Conservation (phyloP, 495 filamentous ascomycete genomes). For the Pyronema omphalodes region DNA sequence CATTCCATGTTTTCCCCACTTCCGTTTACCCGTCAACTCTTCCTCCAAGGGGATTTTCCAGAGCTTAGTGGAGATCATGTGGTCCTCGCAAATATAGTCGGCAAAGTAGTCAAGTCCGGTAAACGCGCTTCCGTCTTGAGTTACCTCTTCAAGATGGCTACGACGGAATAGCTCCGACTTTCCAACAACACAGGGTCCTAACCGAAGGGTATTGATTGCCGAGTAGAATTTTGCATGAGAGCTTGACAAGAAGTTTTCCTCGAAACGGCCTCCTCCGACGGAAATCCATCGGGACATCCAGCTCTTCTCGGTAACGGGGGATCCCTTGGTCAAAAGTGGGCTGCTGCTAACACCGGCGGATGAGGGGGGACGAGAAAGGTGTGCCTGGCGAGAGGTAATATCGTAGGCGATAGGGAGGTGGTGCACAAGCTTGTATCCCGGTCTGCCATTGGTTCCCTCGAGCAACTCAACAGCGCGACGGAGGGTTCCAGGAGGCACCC, state of each 20-base stretch:
- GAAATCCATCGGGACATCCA: constrained; percentile 20
- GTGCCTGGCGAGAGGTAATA: constrained; percentile 10
- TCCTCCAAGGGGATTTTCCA: constrained; percentile 44
- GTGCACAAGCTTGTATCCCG: constrained; percentile 84
- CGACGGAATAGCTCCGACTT: constrained; percentile 98
- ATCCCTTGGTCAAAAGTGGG: neutral
- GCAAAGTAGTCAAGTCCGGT: constrained; percentile 83
- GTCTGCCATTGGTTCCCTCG: constrained; percentile 39
- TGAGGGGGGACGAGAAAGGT: constrained; percentile 7
- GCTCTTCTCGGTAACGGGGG: neutral
- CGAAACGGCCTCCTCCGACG: constrained; percentile 58
- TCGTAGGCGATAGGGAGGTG: constrained; percentile 81
- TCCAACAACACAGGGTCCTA: constrained; percentile 87
- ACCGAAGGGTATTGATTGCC: constrained; percentile 79
- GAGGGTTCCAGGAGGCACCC: constrained; percentile 61
- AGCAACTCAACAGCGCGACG: constrained; percentile 77
- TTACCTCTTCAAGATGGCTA: constrained; percentile 69
- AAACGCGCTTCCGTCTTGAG: constrained; percentile 32
- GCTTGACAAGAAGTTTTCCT: constrained; percentile 85
- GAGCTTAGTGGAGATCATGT: constrained; percentile 80
- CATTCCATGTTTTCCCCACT: constrained; percentile 59
- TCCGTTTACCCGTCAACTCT: constrained; percentile 31
- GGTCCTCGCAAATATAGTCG: constrained; percentile 93
- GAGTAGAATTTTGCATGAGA: constrained; percentile 97
- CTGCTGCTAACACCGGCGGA: constrained; percentile 13